Percentiles rank a stretch among this genome's conserved stretches.
phyloP scores from a whole-genome alignment of 345 rosid genomes.

The Euphorbia tirucalli region DNA sequence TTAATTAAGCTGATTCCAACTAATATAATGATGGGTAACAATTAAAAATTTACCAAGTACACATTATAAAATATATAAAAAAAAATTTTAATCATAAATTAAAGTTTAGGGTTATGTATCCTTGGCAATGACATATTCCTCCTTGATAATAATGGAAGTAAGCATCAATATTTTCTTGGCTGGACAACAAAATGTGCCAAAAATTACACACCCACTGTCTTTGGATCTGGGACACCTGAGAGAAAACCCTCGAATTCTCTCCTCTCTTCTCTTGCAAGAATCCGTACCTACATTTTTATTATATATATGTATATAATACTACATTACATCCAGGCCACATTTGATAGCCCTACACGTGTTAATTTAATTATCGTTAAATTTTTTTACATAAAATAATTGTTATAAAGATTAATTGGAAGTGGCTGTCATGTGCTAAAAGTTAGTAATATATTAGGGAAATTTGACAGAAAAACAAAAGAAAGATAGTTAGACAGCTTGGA shows the following conservation, averaged over 20 bases:
- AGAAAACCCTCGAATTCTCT: slow-evolving; percentile 15
- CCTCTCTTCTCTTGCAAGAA: slow-evolving; percentile 20
- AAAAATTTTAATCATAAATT: background rate
- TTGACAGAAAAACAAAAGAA: slow-evolving; percentile 6
- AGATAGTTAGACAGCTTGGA: slow-evolving; percentile 42
- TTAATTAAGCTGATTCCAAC: too few relatives aligned
- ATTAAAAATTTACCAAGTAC: too few relatives aligned
- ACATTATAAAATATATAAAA: too few relatives aligned
- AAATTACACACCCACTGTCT: slow-evolving; percentile 30
- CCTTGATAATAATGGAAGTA: background rate
- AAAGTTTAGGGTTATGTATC: background rate
- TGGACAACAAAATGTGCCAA: background rate
- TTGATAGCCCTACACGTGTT: slow-evolving; percentile 22
- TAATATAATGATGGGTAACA: too few relatives aligned
- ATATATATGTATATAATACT: too few relatives aligned
- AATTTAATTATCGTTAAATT: background rate
- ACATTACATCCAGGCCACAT: slow-evolving; percentile 6
- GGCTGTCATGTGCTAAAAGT: slow-evolving; percentile 56
- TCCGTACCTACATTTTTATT: slow-evolving; percentile 14
- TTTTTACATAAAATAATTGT: too few relatives aligned
- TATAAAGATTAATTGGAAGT: slow-evolving; percentile 8
- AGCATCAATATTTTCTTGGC: slow-evolving; percentile 2
- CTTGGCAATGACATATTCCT: slow-evolving; percentile 5
- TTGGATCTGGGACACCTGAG: slow-evolving; percentile 47
- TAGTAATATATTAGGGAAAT: slow-evolving; percentile 11